A percentile compares a stretch with the other conserved stretches of the same genome.
phyloP scores from a whole-genome alignment of 345 rosid genomes.

The Excoecaria cochinchinensis region DNA sequence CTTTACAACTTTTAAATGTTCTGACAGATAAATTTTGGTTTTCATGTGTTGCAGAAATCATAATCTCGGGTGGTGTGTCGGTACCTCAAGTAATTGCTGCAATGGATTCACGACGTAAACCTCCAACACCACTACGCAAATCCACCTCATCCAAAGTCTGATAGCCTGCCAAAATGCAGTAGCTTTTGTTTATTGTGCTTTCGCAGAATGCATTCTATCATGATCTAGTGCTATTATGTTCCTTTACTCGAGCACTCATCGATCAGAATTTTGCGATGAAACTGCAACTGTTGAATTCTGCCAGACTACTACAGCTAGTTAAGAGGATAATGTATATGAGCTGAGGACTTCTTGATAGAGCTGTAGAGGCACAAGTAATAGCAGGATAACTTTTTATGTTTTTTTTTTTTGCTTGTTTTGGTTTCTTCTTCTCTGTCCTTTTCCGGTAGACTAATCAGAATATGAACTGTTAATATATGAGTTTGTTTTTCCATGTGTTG shows the following conservation, averaged over 20 bases:
- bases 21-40: not conserved
- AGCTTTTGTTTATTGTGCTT: not conserved
- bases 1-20: not conserved
- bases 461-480: not conserved
- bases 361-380: not conserved
- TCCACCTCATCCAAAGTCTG: not conserved
- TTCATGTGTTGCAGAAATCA: slow-evolving; percentile 47
- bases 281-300: not conserved
- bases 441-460: not conserved
- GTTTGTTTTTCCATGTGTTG: not conserved
- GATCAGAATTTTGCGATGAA: not conserved
- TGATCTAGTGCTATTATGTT: not conserved
- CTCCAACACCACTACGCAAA: not conserved
- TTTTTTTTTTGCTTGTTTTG: no score
- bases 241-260: not conserved
- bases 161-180: not conserved
- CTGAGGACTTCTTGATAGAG: not conserved
- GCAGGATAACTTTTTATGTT: not conserved
- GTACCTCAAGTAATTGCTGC: slow-evolving; percentile 42
- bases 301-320: not conserved
- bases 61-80: slow-evolving; percentile 70
- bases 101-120: not conserved
- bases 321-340: not conserved
- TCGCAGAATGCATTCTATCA: not conserved
- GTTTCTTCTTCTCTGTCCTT: not conserved